Evolutionary conservation across 768 basidiomycete genomes (phyloP), one percentile per base, ranked within the genome.

Genomic region (Chalciporus pseudorubinellus): DNA sequence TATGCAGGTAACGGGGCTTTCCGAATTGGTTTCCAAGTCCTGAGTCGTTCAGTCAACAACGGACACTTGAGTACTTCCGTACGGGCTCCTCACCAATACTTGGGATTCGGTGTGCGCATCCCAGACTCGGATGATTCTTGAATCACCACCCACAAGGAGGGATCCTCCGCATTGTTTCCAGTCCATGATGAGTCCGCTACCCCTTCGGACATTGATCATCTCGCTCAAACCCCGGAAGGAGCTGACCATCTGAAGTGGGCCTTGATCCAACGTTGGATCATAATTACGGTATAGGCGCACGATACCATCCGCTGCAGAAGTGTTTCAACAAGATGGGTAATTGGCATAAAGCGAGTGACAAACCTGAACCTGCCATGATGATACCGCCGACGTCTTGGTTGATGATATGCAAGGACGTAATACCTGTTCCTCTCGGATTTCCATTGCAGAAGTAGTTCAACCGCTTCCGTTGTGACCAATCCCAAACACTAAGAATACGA

Each of bases 381-480:
- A 98, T 84, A 1, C 92, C 93, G 9, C 91, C 89, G 13, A 93
- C 88, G 51, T 97, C 93, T 70, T 99, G 92, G 66, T 99, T 98
- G 68, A 98, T 92, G 64, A 98, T 85, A 48, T 92, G 84, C 19
- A 98, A 71, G 2, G 89, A 85, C 0, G 97, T 95, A 51, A 98
- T 89, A 48, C 81, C 86, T 4, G 87, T 89, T 31, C 88, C 88
- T 49, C 73, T 76, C 1, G 87, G 81, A 64, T 95, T 94, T 42
- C 91, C 92, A 59, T 98, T 98, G 62, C 82, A 87, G 73, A 98
- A 98, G 50, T 83, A 79, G 53, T 84, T 87, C 49, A 98, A 64
- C 22, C 85, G 82, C 59, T 82, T 85, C 46, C 85, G 82, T 45
- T 81, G 80, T 44, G 89, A 83, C 95, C 95, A 98, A 61, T 99